phyloP scores from a whole-genome alignment of 2,329 filamentous ascomycete species.

The Graphium sp. region DNA sequence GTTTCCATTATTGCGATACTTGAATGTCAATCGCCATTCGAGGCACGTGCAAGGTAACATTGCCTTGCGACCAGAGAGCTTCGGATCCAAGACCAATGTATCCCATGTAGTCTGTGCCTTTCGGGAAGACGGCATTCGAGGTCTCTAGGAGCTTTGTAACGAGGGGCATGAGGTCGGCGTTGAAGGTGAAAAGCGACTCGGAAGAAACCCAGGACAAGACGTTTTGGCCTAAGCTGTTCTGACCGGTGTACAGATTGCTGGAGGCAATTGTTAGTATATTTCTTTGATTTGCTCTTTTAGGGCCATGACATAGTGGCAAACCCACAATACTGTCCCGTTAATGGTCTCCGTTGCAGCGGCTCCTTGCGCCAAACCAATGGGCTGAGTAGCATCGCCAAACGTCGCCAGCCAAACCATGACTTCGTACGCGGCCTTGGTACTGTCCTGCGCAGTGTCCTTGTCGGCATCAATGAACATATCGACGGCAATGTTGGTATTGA shows the following conservation, averaged over 20 bases:
- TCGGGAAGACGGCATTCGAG: conserved; percentile 17
- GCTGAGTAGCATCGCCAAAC: conserved; percentile 26
- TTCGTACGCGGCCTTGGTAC: conserved; percentile 26
- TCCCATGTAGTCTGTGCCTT: conserved; percentile 25
- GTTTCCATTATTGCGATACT: no score
- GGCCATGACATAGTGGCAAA: conserved; percentile 1
- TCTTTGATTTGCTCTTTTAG: neutral
- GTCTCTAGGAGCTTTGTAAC: conserved; percentile 20
- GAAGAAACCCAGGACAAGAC: conserved; percentile 32
- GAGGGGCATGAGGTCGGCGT: conserved; percentile 27
- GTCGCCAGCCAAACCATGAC: conserved; percentile 40
- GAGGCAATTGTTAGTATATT: conserved; percentile 4
- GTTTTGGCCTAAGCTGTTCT: conserved; percentile 21
- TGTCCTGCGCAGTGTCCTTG: conserved; percentile 19
- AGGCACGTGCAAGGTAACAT: conserved; percentile 30
- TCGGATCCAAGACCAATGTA: conserved; percentile 35
- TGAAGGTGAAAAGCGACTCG: conserved; percentile 19
- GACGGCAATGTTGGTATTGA: conserved; percentile 39
- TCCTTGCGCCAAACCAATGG: conserved; percentile 22
- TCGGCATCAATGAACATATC: conserved; percentile 40
- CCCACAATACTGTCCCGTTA: conserved; percentile 24
- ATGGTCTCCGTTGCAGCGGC: conserved; percentile 16
- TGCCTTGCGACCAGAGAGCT: conserved; percentile 21
- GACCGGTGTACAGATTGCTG: conserved; percentile 22
- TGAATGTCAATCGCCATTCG: conserved; percentile 18